Evolutionary conservation across 352 stramenopile species (phyloP), one percentile per base, ranked within the genome.

Genomic region (Pythium aristosporum): DNA sequence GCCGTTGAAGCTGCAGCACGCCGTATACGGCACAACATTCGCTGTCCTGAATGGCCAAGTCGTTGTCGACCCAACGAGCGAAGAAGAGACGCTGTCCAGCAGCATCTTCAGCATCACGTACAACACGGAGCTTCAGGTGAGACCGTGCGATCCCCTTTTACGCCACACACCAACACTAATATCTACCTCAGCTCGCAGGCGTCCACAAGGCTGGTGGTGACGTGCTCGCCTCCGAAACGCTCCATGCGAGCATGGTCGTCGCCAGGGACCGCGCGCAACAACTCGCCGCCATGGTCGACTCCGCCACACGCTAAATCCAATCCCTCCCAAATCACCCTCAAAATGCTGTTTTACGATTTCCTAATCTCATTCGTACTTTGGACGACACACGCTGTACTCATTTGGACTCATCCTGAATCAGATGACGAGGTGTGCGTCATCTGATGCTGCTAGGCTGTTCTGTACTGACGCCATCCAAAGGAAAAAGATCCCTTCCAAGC

Each of bases 171-270:
- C 25, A 50, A 12, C 43, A 5, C 21, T 32, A 50, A 32, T 5
- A 32, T 50, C 10, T 9, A 50, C 28, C 16, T n/a, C 44, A 70
- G 63, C 63, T 70, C 42, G 63, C 63, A 5, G 63, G 83, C 21
- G 80, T 94, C 44, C 75, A 91, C 65, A 94, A 94, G 63, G 68
- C 85, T 10, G 85, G 85, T 23, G 85, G 85, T 10, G 49, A 61
- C 2, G 68, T 85, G 18, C 59, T 92, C 16, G 60, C 76, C 7
- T 60, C 79, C 1, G 57, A 54, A 30, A 85, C 73, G 34, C 80
- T 94, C 47, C 75, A 88, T 28, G 42, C 74, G 44, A 91, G 82
- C 66, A 91, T 92, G 81, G 47, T 72, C 25, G 53, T 77, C n/a
- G 83, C 85, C 48, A 88, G 87, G 57, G 57, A 59, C 28, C 79